Evolutionary conservation across 305 asterid genomes (phyloP).

Genomic region (Fraxinus greggii): DNA sequence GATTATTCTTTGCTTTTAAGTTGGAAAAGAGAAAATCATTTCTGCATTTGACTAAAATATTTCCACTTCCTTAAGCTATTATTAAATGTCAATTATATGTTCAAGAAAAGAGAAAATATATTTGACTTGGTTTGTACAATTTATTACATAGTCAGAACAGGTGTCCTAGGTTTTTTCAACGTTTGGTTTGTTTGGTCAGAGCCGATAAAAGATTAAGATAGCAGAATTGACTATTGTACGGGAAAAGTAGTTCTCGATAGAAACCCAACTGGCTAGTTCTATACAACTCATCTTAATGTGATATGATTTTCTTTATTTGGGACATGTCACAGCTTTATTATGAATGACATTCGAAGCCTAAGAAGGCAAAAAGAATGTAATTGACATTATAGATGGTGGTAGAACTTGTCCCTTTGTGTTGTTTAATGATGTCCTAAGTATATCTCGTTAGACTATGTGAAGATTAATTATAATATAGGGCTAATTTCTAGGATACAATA

Average conservation of each 20-base stretch:
- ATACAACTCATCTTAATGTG: neutral
- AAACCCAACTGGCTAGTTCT: neutral
- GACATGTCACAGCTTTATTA: neutral
- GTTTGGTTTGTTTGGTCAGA: neutral
- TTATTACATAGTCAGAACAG: neutral
- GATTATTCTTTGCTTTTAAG: neutral
- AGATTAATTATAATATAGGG: neutral
- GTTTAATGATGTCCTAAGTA: neutral
- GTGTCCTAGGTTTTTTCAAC: neutral
- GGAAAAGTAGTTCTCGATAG: neutral
- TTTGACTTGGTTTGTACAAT: neutral
- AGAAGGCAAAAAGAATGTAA: neutral
- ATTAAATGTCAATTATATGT: neutral
- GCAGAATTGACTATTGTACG: neutral
- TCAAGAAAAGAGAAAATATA: neutral
- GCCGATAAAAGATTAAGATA: neutral
- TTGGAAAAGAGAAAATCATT: neutral
- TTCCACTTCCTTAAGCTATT: neutral
- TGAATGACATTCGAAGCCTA: neutral
- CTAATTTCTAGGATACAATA: neutral
- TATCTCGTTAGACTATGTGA: neutral
- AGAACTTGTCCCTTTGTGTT: neutral
- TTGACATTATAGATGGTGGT: neutral
- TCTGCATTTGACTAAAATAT: constrained; percentile 21
- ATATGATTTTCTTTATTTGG: neutral